Base-by-base conservation (phyloP, 2,329 filamentous ascomycete genomes). In the Grosmannia huntii region DNA sequence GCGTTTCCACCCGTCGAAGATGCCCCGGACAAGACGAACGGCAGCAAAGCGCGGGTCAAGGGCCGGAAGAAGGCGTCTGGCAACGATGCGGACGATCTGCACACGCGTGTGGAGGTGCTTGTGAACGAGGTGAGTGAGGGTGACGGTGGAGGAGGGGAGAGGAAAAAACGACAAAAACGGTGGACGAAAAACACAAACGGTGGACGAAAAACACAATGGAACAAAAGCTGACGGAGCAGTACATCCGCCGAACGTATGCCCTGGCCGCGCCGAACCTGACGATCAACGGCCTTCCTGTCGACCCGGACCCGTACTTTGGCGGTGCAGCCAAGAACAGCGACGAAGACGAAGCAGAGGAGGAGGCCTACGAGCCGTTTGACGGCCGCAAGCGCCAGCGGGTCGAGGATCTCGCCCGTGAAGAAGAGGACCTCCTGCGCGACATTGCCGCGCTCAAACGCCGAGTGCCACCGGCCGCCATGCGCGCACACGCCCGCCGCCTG, bases 341-440 rank as follows among this genome's bases (percentile, higher is more conserved):
- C 31, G 56, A 55, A 19, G 25, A 27, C 1, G 55, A 52, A 11
- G 49, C 5, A 16, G 10, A n/a, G 7, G 69, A 74, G 28, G 72
- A 74, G 51, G 70, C 72, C 60, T 82, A 81, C 72, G 81, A 83
- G 64, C 77, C 82, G 36, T 84, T 84, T 65, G 80, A 85, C 72
- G 69, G 73, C 4, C 78, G 79, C 67, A 77, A 80, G 64, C 81
- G 82, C 65, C 73, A 76, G 61, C 77, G 75, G 64, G 79, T 84
- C 63, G 80, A 82, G 66, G 77, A 80, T 44, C 76, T 85, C n/a
- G 75, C 80, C 60, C 73, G 78, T 60, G 76, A 83, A 60, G 83
- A 86, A 64, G 82, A 85, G 66, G 81, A 81, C 65, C 75, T 86
- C 3, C 77, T 85, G 51, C 79, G 82, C 63, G 80, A 84, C 64